Base-by-base conservation (phyloP, 2,329 filamentous ascomycete species). In the Fusarium sp. region DNA sequence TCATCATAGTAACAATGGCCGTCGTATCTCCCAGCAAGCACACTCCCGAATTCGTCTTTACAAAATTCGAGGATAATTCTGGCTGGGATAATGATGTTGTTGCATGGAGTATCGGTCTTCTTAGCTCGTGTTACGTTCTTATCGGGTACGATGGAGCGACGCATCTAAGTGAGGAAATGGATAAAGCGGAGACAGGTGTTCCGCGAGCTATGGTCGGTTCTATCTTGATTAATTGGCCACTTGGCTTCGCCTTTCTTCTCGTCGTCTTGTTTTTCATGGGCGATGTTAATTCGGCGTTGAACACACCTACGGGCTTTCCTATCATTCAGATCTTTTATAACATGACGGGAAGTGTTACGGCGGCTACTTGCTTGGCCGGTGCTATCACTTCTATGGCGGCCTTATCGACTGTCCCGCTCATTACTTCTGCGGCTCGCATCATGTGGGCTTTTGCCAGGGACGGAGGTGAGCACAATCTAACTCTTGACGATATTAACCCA, bases 391-490 rank as follows among this genome's bases (percentile, higher is more conserved):
- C 57, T 2, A 68, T 72, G 69, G 70, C 70, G 0, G 45, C 25
- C 2, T 23, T 72, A 20, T 25, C 69, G 2, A 72, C 70, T 0
- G 43, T 72, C 6, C 57, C 70, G 1, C 46, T 72, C 1, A n/a
- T 72, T 3, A 57, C 70, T 0, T 65, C 70, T 1, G 59, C 70
- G 1, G 70, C 69, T 8, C 63, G 70, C 0, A 53, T 70, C 2
- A 72, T 71, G 66, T 72, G 70, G 69, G 66, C 70, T 2, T 72
- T 72, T 48, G 69, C 70, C 1, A 49, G 70, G 47, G 70, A 72
- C 23, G 45, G 54, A 55, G 69, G 69, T n/a, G n/a, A n/a, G n/a
- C n/a, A n/a, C n/a, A n/a, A n/a, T n/a, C n/a, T n/a, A n/a, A n/a
- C n/a, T n/a, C n/a, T n/a, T n/a, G n/a, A n/a, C n/a, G n/a, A n/a